phyloP scores from a whole-genome alignment of 1,284 basidiomycete genomes.

The Wolfiporia cocos region DNA sequence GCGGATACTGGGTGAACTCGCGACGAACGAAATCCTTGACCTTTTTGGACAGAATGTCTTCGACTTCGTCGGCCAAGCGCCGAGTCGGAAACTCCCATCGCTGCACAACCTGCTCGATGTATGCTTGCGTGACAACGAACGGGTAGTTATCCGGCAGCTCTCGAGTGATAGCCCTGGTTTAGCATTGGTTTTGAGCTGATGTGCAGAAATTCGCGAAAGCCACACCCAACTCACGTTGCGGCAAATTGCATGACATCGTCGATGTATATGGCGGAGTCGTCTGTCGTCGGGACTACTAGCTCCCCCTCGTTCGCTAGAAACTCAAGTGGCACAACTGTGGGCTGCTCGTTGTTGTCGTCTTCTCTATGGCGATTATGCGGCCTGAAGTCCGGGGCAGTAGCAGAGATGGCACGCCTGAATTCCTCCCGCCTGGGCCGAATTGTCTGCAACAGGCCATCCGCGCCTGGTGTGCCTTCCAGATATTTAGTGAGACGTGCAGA shows the following conservation, averaged over 20 bases:
- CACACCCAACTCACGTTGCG: conserved; percentile 34
- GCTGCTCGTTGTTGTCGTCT: not conserved
- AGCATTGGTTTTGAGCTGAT: too few species aligned
- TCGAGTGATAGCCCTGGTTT: conserved; percentile 52
- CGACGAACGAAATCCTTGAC: conserved; percentile 34
- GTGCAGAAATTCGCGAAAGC: too few species aligned
- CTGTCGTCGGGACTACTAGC: conserved; percentile 7
- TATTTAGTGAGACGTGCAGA: conserved; percentile 36
- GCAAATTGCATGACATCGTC: conserved; percentile 50
- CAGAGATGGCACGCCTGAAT: conserved; percentile 42
- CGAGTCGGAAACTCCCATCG: conserved; percentile 46
- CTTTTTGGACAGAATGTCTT: conserved; percentile 32
- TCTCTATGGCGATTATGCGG: conserved; percentile 21
- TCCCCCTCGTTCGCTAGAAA: conserved; percentile 40
- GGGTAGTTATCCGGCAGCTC: conserved; percentile 65
- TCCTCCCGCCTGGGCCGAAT: conserved; percentile 42
- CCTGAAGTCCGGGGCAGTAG: conserved; percentile 46
- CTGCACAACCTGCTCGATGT: conserved; percentile 39
- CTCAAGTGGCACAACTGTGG: conserved; percentile 12
- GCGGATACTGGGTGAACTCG: conserved; percentile 48
- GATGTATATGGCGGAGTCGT: conserved; percentile 36
- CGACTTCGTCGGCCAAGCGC: conserved; percentile 40
- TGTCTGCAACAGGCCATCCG: conserved; percentile 44
- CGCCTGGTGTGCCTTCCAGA: conserved; percentile 45
- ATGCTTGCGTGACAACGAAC: conserved; percentile 48